phyloP scores from a whole-genome alignment of 805 yeast genomes.

The Debaryomyces hansenii region DNA sequence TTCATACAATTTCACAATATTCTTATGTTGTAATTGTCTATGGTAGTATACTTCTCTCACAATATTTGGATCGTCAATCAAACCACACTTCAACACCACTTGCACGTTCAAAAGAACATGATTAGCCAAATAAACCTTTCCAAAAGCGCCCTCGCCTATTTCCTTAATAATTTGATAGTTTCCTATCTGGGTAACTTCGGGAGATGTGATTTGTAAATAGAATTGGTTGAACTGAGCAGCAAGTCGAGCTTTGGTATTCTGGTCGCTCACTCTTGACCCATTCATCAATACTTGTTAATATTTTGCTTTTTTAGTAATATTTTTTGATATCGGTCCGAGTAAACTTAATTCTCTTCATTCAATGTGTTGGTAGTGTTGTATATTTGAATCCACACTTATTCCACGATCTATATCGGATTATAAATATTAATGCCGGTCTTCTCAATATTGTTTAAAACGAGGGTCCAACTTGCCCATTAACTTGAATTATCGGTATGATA shows the following conservation, averaged over 20 bases:
- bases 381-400: too few relatives aligned
- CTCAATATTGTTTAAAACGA: too few relatives aligned
- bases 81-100: constrained; percentile 82
- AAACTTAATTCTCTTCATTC: too few relatives aligned
- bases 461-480: too few relatives aligned
- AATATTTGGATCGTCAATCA: constrained; percentile 75
- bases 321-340: not conserved
- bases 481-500: too few relatives aligned
- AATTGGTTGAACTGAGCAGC: constrained; percentile 67
- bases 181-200: constrained; percentile 68
- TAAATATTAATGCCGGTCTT: too few relatives aligned
- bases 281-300: constrained; percentile 12
- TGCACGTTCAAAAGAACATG: constrained; percentile 72
- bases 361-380: too few relatives aligned
- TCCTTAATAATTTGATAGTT: constrained; percentile 71
- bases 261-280: constrained; percentile 24
- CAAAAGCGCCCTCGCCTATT: constrained; percentile 92
- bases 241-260: constrained; percentile 48
- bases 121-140: constrained; percentile 82
- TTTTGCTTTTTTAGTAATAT: not conserved
- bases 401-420: too few relatives aligned
- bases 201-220: constrained; percentile 42
- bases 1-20: constrained; percentile 83
- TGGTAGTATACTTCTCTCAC: constrained; percentile 91
- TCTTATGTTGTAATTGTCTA: constrained; percentile 77